A percentile compares a stretch with the other conserved stretches of the same genome.
Evolutionary conservation across 1,284 basidiomycete genomes (phyloP).

Genomic region (Ganoderma multipileum): DNA sequence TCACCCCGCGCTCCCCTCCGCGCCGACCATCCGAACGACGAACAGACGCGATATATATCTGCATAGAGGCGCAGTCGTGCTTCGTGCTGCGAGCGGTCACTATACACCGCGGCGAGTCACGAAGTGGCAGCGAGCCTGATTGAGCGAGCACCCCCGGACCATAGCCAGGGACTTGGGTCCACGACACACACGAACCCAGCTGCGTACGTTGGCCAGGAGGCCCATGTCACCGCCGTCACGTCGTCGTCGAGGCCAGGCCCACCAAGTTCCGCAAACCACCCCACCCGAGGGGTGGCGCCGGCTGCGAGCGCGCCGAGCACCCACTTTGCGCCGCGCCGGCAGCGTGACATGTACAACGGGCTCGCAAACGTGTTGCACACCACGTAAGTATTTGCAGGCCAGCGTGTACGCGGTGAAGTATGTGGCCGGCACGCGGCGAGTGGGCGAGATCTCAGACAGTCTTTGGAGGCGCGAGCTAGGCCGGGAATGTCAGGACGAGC

Average conservation of each 20-base stretch:
- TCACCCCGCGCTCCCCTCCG: not conserved
- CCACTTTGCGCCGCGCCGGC: conserved; percentile 1
- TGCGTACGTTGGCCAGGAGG: not conserved
- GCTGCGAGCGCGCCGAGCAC: conserved; percentile 1
- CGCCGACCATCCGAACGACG: not conserved
- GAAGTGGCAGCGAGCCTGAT: not conserved
- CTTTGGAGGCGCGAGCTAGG: not conserved
- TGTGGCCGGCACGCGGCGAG: no score
- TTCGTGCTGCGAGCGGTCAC: not conserved
- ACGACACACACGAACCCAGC: not conserved
- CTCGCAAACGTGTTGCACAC: no score
- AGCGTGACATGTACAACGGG: no score
- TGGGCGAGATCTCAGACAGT: no score
- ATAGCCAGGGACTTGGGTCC: not conserved
- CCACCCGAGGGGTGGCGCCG: conserved; percentile 5
- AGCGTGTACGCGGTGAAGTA: no score
- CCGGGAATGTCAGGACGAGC: conserved; percentile 7
- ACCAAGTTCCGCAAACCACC: not conserved
- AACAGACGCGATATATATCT: not conserved
- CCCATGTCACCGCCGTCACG: not conserved
- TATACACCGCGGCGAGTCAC: not conserved
- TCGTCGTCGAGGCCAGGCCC: not conserved
- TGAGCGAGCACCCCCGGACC: not conserved
- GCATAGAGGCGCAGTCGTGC: not conserved
- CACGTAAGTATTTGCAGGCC: no score